Percentiles rank a stretch among this genome's conserved stretches.
These are phyloP conservation scores for Hymenoscyphus scutula DNA, from an alignment of 2,329 filamentous ascomycete genomes.

Conservation along the genomic window DNA sequence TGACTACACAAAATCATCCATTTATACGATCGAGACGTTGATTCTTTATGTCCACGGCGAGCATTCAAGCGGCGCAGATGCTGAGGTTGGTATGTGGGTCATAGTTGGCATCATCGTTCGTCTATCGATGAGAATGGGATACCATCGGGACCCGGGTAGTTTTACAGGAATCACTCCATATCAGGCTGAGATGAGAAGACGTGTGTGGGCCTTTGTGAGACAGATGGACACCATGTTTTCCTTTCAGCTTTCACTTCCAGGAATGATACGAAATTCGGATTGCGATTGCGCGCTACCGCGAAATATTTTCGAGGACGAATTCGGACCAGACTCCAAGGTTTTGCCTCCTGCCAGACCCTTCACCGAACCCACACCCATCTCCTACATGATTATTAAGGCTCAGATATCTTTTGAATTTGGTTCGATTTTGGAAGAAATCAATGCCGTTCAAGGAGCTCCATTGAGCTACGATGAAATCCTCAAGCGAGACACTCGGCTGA, in stretches of 20 bases:
- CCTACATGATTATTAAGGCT: conserved; percentile 73
- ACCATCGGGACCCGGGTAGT: conserved; percentile 74
- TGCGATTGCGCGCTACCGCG: conserved; percentile 73
- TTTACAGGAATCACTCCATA: conserved; percentile 71
- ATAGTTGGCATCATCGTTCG: conserved; percentile 53
- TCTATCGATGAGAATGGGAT: conserved; percentile 52
- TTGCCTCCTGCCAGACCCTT: conserved; percentile 66
- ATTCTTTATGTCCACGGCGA: conserved; percentile 75
- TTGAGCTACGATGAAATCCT: conserved; percentile 64
- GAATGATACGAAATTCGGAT: conserved; percentile 70
- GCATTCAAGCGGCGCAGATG: conserved; percentile 69
- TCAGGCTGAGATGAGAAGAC: conserved; percentile 72
- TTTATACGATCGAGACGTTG: conserved; percentile 76
- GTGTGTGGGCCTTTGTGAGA: conserved; percentile 68
- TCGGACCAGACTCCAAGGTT: conserved; percentile 64
- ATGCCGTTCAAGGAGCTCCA: conserved; percentile 50
- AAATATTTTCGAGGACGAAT: conserved; percentile 80
- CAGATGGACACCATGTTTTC: conserved; percentile 76
- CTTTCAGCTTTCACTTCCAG: conserved; percentile 60
- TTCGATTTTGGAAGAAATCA: conserved; percentile 66
- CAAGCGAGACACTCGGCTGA: conserved; percentile 58
- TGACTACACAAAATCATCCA: conserved; percentile 73
- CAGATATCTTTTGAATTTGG: conserved; percentile 65
- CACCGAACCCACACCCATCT: conserved; percentile 71
- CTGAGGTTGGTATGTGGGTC: conserved; percentile 54